phyloP scores from a whole-genome alignment of 2,329 filamentous ascomycete genomes.

The Mycosphaerella sp. region DNA sequence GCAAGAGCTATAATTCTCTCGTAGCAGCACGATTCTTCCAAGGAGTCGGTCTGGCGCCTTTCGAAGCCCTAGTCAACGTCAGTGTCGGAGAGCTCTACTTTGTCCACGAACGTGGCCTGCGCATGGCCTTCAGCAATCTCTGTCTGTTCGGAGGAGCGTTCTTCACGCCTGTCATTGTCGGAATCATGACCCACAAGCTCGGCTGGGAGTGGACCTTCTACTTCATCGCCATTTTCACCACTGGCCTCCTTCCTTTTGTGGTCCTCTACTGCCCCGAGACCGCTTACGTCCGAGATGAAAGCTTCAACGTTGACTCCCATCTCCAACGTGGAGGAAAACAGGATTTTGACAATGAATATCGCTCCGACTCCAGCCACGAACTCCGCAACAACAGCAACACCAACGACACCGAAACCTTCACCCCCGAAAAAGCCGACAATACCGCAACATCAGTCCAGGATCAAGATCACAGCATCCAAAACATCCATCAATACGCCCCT shows the following conservation, averaged over 20 bases:
- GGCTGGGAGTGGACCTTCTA: conserved; percentile 89
- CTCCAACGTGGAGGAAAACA: neutral
- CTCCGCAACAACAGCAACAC: conserved; percentile 2
- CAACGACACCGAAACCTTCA: neutral
- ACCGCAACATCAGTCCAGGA: neutral
- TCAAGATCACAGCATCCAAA: neutral
- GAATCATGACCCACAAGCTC: conserved; percentile 69
- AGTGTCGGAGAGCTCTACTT: conserved; percentile 85
- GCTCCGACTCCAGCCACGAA: conserved; percentile 7
- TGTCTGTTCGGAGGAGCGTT: conserved; percentile 66
- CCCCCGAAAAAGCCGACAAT: neutral
- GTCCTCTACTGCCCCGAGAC: conserved; percentile 82
- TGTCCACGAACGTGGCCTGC: conserved; percentile 71
- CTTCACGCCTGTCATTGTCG: conserved; percentile 81
- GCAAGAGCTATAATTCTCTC: conserved; percentile 63
- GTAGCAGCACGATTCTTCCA: conserved; percentile 76
- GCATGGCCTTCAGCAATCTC: conserved; percentile 76
- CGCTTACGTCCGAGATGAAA: conserved; percentile 60
- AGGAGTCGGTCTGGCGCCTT: conserved; percentile 78
- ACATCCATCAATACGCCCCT: conserved; percentile 12
- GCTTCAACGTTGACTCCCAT: conserved; percentile 47
- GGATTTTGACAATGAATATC: neutral
- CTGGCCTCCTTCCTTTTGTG: conserved; percentile 60
- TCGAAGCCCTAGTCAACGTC: conserved; percentile 83
- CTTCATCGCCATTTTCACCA: conserved; percentile 78